Conservation (phyloP, 2,329 filamentous ascomycete species). For the Alternaria rosae region DNA sequence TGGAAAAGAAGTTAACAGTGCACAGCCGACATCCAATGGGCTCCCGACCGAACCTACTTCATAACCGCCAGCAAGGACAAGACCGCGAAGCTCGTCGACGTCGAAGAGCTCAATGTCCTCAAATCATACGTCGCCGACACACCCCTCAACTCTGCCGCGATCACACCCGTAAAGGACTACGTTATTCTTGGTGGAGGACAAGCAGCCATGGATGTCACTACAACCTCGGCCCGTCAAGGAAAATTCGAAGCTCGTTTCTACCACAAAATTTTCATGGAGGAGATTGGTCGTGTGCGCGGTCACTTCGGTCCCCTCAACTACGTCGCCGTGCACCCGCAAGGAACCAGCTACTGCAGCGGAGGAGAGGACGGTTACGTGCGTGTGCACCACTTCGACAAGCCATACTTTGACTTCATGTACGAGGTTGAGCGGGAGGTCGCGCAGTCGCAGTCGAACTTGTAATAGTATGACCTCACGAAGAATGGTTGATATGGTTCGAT, state of each 20-base stretch:
- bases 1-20: conserved; percentile 67
- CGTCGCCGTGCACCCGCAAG: conserved; percentile 89
- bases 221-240: conserved; percentile 89
- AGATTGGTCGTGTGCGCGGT: conserved; percentile 94
- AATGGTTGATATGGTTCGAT: conserved; percentile 22
- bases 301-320: conserved; percentile 98
- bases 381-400: conserved; percentile 97
- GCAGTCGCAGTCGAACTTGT: conserved; percentile 48
- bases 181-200: conserved; percentile 98
- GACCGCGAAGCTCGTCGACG: conserved; percentile 88
- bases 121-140: conserved; percentile 95
- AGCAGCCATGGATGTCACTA: conserved; percentile 98
- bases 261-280: conserved; percentile 99
- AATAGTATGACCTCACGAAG: conserved; percentile 28
- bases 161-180: conserved; percentile 95
- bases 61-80: conserved; percentile 99
- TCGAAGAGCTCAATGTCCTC: conserved; percentile 85
- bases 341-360: conserved; percentile 91
- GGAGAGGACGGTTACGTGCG: conserved; percentile 99
- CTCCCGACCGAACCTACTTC: conserved; percentile 92
- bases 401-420: conserved; percentile 98
- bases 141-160: conserved; percentile 92
- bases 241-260: conserved; percentile 99
- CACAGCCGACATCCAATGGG: conserved; percentile 92
- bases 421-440: conserved; percentile 87